phyloP scores from a whole-genome alignment of 202 grass and related monocot genomes.

The Panicum virgatum region DNA sequence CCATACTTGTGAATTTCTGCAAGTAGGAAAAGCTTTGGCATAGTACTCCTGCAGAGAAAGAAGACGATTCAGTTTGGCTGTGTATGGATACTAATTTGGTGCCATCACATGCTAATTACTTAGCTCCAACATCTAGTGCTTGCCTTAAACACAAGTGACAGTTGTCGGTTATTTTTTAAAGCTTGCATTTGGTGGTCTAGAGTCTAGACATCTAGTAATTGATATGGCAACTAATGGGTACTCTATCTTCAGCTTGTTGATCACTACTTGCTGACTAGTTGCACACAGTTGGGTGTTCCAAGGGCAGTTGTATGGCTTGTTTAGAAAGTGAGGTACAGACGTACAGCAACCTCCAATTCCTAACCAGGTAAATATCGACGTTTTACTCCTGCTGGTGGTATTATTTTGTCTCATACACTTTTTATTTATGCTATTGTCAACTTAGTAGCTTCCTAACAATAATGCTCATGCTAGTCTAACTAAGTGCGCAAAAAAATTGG shows the following conservation, averaged over 20 bases:
- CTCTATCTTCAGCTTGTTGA: constrained; percentile 43
- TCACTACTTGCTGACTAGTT: constrained; percentile 29
- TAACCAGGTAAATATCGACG: constrained; percentile 30
- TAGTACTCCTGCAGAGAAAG: neutral
- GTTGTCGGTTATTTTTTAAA: constrained; percentile 18
- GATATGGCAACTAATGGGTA: constrained; percentile 45
- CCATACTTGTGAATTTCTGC: neutral
- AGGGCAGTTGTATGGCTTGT: constrained; percentile 32
- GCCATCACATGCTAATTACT: neutral
- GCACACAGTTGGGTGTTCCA: constrained; percentile 21
- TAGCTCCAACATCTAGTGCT: constrained; percentile 6
- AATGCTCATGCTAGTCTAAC: constrained; percentile 23
- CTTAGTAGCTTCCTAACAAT: constrained; percentile 6
- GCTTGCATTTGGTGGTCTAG: constrained; percentile 42
- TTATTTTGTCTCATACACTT: constrained; percentile 26
- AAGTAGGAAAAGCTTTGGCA: neutral
- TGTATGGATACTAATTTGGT: constrained; percentile 16
- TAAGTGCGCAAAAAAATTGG: constrained; percentile 4
- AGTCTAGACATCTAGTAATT: too few relatives aligned
- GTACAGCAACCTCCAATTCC: constrained; percentile 17
- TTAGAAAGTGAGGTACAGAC: constrained; percentile 29
- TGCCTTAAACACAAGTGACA: constrained; percentile 25
- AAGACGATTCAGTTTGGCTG: neutral
- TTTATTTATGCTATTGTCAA: constrained; percentile 37
- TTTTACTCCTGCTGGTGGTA: constrained; percentile 33